Conservation (phyloP, 257 asterid genomes). For the Cordia subcordata region DNA sequence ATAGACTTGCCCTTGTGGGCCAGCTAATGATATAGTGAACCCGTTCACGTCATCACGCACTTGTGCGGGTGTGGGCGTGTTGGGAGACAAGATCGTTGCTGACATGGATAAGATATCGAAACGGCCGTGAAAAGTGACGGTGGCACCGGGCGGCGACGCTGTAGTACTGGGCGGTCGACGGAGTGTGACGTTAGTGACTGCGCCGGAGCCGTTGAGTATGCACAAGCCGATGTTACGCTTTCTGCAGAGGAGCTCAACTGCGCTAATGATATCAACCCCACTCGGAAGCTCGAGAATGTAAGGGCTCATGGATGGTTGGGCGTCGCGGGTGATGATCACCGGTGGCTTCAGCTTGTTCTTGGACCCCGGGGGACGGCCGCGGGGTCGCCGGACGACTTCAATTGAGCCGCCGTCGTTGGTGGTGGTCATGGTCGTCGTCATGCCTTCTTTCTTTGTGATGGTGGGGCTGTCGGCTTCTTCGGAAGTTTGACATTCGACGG, state of each 20-base stretch:
- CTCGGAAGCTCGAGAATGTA: constrained; percentile 60
- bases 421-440: not conserved
- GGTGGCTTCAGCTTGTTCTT: constrained; percentile 70
- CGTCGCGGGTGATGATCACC: constrained; percentile 41
- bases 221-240: constrained; percentile 44
- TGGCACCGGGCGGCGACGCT: constrained; percentile 42
- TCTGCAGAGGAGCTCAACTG: constrained; percentile 39
- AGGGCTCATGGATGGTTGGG: constrained; percentile 64
- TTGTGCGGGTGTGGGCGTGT: not conserved
- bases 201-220: constrained; percentile 59
- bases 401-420: constrained; percentile 61
- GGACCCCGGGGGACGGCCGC: constrained; percentile 78
- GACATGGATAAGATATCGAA: constrained; percentile 68
- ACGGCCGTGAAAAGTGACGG: constrained; percentile 71
- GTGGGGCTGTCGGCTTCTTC: constrained; percentile 33
- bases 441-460: not conserved
- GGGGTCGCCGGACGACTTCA: constrained; percentile 76
- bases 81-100: constrained; percentile 39
- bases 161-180: constrained; percentile 50
- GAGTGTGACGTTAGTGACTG: constrained; percentile 51
- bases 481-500: constrained; percentile 28
- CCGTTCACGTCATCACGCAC: constrained; percentile 16
- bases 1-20: constrained; percentile 80
- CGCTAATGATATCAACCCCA: constrained; percentile 46
- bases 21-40: constrained; percentile 59